Evolutionary conservation across 1,284 basidiomycete species (phyloP), one percentile per base, ranked within the genome.

Genomic region (Puccinia sorghi): DNA sequence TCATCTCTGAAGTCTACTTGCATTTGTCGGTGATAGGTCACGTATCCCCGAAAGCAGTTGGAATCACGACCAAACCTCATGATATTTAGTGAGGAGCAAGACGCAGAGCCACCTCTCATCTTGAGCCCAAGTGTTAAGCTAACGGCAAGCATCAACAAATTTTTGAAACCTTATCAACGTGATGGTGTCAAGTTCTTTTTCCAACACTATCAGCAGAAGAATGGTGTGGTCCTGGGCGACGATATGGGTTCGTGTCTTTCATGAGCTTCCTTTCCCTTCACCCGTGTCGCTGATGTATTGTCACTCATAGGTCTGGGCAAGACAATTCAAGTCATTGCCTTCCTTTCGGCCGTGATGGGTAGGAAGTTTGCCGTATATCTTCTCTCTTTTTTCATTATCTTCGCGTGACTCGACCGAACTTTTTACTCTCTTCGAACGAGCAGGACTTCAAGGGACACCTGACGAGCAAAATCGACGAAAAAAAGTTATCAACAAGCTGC

Each of bases 161-260:
- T 77, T 50, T 43, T 77, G 9, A 64, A 67, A 27, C 54, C 74
- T 59, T 77, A 77, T 56, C 74, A 77, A 50, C 74, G 74, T 32
- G 74, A 77, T 70, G 74, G 74, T 46, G 74, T 77, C 39, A 77
- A 77, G 54, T 77, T 77, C 43, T 52, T 77, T 41, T 67, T 77
- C 13, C 15, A 67, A 43, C 74, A 77, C 22, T 77, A 27, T 25
- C 39, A 43, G 41, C 27, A 41, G 9, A 46, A 46, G 9, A 77
- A 77, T 69, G 74, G 74, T 32, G 74, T 67, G 11, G 66, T 77
- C 17, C 64, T 77, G 43, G 74, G 63, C 2, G 74, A 77, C 54
- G 74, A 77, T 41, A 77, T 77, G 74, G 74, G 74, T 77, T 41
- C n/a, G 74, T 59, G 12, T 54, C 32, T 27, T 15, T 48, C 48